Evolutionary conservation across 352 stramenopile species (phyloP).

Genomic region (Phytophthora cajani): DNA sequence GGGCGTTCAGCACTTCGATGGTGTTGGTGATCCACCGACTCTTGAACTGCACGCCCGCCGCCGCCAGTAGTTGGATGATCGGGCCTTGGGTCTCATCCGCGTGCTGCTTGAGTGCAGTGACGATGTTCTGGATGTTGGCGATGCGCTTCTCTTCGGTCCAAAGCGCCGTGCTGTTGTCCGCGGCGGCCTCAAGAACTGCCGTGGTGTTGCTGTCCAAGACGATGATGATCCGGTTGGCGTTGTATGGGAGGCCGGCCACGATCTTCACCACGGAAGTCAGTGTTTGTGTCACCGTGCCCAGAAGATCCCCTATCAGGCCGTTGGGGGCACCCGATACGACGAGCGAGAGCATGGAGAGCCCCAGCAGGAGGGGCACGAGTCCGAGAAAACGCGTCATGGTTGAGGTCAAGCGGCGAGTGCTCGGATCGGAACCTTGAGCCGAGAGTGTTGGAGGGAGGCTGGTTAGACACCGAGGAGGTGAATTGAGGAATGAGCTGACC

Average conservation of each 20-base stretch:
- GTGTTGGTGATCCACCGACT: slow-evolving; percentile 53
- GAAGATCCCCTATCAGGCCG: slow-evolving; percentile 9
- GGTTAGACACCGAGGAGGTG: slow-evolving; percentile 36
- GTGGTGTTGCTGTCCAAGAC: slow-evolving; percentile 20
- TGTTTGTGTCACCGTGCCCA: slow-evolving; percentile 4
- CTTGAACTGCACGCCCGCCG: slow-evolving; percentile 8
- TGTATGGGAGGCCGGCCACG: slow-evolving; percentile 8
- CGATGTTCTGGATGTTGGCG: slow-evolving; percentile 29
- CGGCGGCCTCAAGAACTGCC: slow-evolving; percentile 4
- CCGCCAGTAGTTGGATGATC: slow-evolving; percentile 17
- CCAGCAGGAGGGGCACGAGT: slow-evolving; percentile 19
- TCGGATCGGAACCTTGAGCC: slow-evolving; percentile 3
- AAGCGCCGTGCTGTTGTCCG: slow-evolving; percentile 19
- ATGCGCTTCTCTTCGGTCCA: slow-evolving; percentile 28
- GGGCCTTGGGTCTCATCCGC: slow-evolving; percentile 13
- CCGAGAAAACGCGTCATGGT: slow-evolving; percentile 25
- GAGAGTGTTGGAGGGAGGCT: slow-evolving; percentile 12
- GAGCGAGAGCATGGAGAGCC: slow-evolving; percentile 3
- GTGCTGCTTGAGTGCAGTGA: slow-evolving; percentile 27
- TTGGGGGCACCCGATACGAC: slow-evolving; percentile 15
- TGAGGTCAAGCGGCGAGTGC: neutral
- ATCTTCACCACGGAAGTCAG: slow-evolving; percentile 28
- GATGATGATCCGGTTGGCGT: slow-evolving; percentile 26
- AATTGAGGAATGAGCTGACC: slow-evolving; percentile 47
- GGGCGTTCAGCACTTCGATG: slow-evolving; percentile 36